Evolutionary conservation across 2,329 filamentous ascomycete genomes (phyloP).

Genomic region (Penicillium occitanis): DNA sequence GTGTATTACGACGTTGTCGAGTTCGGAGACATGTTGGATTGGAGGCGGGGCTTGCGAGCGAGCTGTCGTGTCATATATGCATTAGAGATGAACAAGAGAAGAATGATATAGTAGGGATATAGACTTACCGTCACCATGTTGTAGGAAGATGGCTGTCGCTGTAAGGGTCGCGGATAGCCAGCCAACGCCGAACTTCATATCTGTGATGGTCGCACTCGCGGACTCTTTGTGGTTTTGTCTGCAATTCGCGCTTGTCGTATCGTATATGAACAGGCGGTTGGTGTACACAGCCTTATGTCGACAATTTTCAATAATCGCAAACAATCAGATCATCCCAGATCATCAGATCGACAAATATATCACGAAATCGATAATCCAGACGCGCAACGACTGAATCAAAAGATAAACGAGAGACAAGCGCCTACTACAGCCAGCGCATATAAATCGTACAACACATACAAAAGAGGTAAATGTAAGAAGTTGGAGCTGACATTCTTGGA

Average conservation of each 20-base stretch:
- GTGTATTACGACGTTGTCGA: constrained; percentile 75
- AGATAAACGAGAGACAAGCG: constrained; percentile 5
- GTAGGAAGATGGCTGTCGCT: constrained; percentile 14
- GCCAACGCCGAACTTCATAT: constrained; percentile 10
- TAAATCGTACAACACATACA: not conserved
- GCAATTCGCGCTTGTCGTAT: not conserved
- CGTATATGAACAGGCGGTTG: not conserved
- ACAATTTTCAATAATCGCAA: not conserved
- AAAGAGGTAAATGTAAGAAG: not conserved
- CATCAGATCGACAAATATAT: not conserved
- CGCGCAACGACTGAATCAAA: not conserved
- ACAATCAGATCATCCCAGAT: not conserved
- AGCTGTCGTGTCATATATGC: constrained; percentile 44
- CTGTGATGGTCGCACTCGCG: not conserved
- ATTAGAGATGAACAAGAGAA: not conserved
- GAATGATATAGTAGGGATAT: not conserved
- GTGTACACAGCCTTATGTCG: not conserved
- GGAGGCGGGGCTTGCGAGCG: constrained; percentile 75
- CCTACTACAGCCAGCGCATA: not conserved
- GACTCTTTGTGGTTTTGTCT: not conserved
- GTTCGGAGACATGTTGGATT: constrained; percentile 67
- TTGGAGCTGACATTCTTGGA: not conserved
- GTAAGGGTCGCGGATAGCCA: constrained; percentile 18
- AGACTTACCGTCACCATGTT: constrained; percentile 14
- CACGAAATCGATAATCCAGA: not conserved